Conservation (phyloP, 1,139 yeast genomes). For the Lodderomyces pseudojiufengensis region DNA sequence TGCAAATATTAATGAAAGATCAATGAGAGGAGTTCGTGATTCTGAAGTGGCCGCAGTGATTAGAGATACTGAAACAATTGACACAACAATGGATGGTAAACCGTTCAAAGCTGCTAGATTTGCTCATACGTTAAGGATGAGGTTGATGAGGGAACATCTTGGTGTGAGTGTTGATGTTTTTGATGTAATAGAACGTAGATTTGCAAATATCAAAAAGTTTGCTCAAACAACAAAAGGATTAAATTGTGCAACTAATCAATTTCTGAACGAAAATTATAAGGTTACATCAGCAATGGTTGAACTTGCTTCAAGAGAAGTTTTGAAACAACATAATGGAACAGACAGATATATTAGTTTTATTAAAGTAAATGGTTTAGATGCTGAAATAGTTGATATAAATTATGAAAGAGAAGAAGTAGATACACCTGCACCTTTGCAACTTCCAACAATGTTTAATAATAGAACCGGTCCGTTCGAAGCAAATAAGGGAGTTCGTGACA, state of each 20-base stretch:
- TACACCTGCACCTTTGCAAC: slow-evolving; percentile 31
- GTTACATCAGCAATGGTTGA: slow-evolving; percentile 68
- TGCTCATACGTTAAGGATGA: slow-evolving; percentile 82
- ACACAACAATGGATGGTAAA: slow-evolving; percentile 76
- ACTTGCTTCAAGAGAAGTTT: slow-evolving; percentile 64
- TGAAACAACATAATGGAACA: slow-evolving; percentile 45
- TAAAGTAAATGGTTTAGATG: slow-evolving; percentile 15
- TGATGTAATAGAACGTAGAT: slow-evolving; percentile 79
- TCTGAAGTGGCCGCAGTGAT: slow-evolving; percentile 90
- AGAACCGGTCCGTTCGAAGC: slow-evolving; percentile 76
- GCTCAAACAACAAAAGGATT: slow-evolving; percentile 47
- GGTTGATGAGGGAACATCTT: slow-evolving; percentile 94
- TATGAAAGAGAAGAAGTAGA: slow-evolving; percentile 28
- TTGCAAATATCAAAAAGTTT: slow-evolving; percentile 53
- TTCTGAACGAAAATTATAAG: slow-evolving; percentile 28
- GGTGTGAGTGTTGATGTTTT: slow-evolving; percentile 90
- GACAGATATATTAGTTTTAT: slow-evolving; percentile 46
- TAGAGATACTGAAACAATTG: slow-evolving; percentile 74
- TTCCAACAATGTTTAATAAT: slow-evolving; percentile 74
- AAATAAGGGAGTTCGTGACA: slow-evolving; percentile 79
- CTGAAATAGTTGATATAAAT: slow-evolving; percentile 20
- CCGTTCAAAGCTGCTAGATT: slow-evolving; percentile 80
- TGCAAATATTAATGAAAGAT: slow-evolving; percentile 93
- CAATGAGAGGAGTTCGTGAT: slow-evolving; percentile 90
- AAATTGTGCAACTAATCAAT: slow-evolving; percentile 41